phyloP scores from a whole-genome alignment of 495 filamentous ascomycete species.

The Paragyromitra xinjiangensis region DNA sequence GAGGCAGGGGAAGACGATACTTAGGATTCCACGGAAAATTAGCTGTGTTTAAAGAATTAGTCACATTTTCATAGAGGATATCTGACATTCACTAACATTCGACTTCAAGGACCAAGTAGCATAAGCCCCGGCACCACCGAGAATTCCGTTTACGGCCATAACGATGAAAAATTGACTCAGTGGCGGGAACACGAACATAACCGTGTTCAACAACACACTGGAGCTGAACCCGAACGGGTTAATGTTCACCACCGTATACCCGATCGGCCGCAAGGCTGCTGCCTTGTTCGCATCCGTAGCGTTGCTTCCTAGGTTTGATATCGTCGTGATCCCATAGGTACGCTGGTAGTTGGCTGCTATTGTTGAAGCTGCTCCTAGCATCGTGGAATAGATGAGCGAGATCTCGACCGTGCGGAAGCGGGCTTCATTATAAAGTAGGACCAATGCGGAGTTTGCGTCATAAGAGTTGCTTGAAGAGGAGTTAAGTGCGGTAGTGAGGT shows the following conservation, averaged over 20 bases:
- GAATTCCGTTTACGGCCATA: conserved; percentile 31
- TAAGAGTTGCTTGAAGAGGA: conserved; percentile 8
- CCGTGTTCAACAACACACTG: conserved; percentile 26
- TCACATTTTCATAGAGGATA: not conserved
- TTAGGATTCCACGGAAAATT: not conserved
- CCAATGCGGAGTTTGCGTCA: conserved; percentile 13
- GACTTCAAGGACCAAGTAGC: conserved; percentile 31
- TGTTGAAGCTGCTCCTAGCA: conserved; percentile 8
- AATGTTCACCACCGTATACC: conserved; percentile 21
- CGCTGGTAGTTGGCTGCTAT: conserved; percentile 19
- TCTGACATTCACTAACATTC: not conserved
- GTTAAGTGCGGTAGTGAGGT: conserved; percentile 13
- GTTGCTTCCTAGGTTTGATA: not conserved
- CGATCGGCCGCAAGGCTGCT: conserved; percentile 15
- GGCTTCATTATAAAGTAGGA: conserved; percentile 36
- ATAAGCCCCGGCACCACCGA: conserved; percentile 33
- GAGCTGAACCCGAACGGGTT: conserved; percentile 29
- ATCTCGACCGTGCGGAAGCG: conserved; percentile 36
- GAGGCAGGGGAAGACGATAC: not conserved
- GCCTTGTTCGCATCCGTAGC: conserved; percentile 1
- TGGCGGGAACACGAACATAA: not conserved
- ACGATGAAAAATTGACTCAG: not conserved
- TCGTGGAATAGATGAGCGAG: conserved; percentile 22
- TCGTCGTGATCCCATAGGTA: not conserved
- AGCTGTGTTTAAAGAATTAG: not conserved